Evolutionary conservation across 1,139 yeast species (phyloP).

Genomic region (Hyphopichia pseudoburtonii): DNA sequence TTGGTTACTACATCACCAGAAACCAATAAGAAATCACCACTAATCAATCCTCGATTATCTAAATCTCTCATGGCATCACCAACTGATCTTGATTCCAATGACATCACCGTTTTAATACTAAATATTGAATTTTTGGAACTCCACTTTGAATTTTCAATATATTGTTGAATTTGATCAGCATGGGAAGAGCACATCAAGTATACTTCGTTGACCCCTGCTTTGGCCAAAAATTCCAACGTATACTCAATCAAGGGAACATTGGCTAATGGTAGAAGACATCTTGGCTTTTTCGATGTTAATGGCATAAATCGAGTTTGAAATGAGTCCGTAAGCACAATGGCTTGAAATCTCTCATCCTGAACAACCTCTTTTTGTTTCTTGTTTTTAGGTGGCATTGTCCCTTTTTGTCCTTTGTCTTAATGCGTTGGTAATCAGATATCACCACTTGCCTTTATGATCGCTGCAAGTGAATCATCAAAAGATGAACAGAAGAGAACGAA

Average conservation of each 20-base stretch:
- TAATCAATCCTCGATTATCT: slow-evolving; percentile 84
- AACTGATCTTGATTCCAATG: slow-evolving; percentile 87
- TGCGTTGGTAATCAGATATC: neutral
- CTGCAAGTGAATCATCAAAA: neutral
- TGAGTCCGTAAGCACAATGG: slow-evolving; percentile 91
- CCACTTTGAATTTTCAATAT: slow-evolving; percentile 87
- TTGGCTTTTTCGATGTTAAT: slow-evolving; percentile 75
- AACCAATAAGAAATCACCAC: slow-evolving; percentile 84
- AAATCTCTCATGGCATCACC: slow-evolving; percentile 98
- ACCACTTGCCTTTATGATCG: neutral
- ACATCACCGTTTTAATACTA: slow-evolving; percentile 69
- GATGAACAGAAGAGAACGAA: neutral
- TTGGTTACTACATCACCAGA: slow-evolving; percentile 95
- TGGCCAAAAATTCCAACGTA: slow-evolving; percentile 90
- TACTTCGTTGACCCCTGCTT: slow-evolving; percentile 87
- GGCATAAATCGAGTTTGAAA: slow-evolving; percentile 93
- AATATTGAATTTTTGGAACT: slow-evolving; percentile 72
- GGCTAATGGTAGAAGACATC: slow-evolving; percentile 88
- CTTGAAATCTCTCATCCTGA: slow-evolving; percentile 80
- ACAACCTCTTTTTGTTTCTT: slow-evolving; percentile 56
- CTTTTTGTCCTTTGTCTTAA: too few relatives aligned
- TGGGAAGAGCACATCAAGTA: slow-evolving; percentile 87
- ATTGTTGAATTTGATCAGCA: slow-evolving; percentile 81
- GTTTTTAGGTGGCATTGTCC: slow-evolving; percentile 44
- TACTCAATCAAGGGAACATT: slow-evolving; percentile 93